Conservation (phyloP, 2,329 filamentous ascomycete genomes). For the Aspergillus neotritici region DNA sequence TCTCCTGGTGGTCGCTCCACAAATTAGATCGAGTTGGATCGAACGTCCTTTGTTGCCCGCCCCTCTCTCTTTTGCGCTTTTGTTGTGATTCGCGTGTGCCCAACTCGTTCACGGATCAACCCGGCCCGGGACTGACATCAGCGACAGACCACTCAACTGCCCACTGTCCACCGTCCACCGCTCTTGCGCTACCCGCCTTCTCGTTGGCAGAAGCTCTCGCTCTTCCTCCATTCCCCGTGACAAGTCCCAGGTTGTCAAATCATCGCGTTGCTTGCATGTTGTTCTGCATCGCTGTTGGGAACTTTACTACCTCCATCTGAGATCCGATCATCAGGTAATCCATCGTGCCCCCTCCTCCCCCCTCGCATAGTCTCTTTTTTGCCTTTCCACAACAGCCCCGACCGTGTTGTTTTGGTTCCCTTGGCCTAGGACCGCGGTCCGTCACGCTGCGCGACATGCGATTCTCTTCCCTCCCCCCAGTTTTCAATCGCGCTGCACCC, state of each 20-base stretch:
- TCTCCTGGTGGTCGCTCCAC: conserved; percentile 4
- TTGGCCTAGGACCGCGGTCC: conserved; percentile 11
- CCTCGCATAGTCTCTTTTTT: too few relatives aligned
- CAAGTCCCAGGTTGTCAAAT: conserved; percentile 15
- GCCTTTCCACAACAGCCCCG: conserved; percentile 3
- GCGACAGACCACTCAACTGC: conserved; percentile 16
- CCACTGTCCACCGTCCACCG: conserved; percentile 11
- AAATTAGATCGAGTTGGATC: conserved; percentile 14
- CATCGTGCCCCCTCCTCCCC: background rate
- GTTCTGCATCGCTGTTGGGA: conserved; percentile 3
- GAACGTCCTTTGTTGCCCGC: conserved; percentile 7
- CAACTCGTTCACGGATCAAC: conserved; percentile 16
- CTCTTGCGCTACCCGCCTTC: conserved; percentile 12
- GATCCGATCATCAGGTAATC: conserved; percentile 11
- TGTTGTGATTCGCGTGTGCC: conserved; percentile 6
- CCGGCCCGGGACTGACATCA: conserved; percentile 23
- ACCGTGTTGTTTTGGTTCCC: conserved; percentile 11
- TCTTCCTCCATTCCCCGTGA: conserved; percentile 13
- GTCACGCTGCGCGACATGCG: conserved; percentile 2
- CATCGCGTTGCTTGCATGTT: conserved; percentile 16
- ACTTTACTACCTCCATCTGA: conserved; percentile 4
- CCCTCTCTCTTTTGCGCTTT: conserved; percentile 2
- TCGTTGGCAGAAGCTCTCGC: conserved; percentile 17
- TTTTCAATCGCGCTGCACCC: background rate
- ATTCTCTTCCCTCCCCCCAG: conserved; percentile 1